Conservation (phyloP, 805 yeast species). For the Starmerella tilneyi region DNA sequence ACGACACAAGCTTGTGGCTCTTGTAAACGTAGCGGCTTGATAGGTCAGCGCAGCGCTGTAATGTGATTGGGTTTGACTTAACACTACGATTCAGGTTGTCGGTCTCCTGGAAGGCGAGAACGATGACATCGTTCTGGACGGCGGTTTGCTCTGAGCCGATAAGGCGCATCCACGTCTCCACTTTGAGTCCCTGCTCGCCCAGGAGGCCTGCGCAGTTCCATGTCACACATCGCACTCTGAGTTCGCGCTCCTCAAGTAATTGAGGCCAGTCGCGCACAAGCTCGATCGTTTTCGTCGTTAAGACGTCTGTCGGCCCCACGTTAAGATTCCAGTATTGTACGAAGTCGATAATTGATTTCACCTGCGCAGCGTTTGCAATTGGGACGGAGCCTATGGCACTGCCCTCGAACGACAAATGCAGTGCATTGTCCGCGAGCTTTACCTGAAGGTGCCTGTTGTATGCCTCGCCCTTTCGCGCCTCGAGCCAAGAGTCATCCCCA, state of each 20-base stretch:
- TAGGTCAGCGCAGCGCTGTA: constrained; percentile 23
- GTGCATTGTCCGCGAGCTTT: constrained; percentile 7
- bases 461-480: constrained; percentile 26
- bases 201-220: constrained; percentile 31
- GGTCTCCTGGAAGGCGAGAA: constrained; percentile 72
- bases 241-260: constrained; percentile 7
- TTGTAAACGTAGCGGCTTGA: constrained; percentile 24
- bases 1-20: constrained; percentile 34
- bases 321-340: constrained; percentile 21
- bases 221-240: constrained; percentile 30
- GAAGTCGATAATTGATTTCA: constrained; percentile 14
- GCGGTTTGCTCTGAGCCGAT: constrained; percentile 15
- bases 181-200: constrained; percentile 12
- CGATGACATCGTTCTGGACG: constrained; percentile 53
- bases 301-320: constrained; percentile 25
- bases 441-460: constrained; percentile 20
- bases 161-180: constrained; percentile 23
- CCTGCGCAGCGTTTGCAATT: constrained; percentile 4
- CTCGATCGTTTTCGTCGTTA: constrained; percentile 21
- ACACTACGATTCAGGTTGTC: constrained; percentile 37
- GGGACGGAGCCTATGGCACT: constrained; percentile 19
- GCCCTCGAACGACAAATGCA: constrained; percentile 20
- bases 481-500: constrained; percentile 24
- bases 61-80: constrained; percentile 30
- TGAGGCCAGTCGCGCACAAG: constrained; percentile 20